phyloP scores from a whole-genome alignment of 306 rosid species.

The Ammopiptanthus mongolicus region DNA sequence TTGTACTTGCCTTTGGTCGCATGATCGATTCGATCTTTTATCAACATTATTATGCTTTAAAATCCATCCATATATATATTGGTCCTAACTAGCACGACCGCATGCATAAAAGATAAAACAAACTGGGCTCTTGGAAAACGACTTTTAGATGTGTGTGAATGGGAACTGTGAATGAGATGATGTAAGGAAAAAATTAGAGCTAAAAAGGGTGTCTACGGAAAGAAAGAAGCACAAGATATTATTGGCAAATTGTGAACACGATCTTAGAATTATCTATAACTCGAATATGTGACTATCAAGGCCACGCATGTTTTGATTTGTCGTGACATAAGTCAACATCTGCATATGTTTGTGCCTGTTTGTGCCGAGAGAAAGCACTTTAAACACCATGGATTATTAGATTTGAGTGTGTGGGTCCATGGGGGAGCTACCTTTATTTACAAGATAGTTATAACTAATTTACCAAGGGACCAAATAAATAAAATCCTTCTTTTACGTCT shows the following conservation, averaged over 20 bases:
- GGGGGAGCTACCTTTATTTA: too few species aligned
- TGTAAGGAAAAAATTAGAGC: not conserved
- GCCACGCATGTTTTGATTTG: conserved; percentile 5
- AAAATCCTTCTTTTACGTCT: too few species aligned
- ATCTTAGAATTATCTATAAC: not conserved
- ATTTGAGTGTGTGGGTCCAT: not conserved
- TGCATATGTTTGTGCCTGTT: not conserved
- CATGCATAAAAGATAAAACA: not conserved
- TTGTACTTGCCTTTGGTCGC: not conserved
- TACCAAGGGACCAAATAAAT: too few species aligned
- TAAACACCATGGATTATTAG: conserved; percentile 6
- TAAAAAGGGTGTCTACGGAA: not conserved
- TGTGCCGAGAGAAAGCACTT: not conserved
- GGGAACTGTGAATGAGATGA: not conserved
- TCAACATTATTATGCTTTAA: not conserved
- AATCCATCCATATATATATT: not conserved
- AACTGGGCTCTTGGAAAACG: not conserved
- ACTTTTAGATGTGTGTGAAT: not conserved
- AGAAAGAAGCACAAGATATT: not conserved
- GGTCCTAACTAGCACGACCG: not conserved
- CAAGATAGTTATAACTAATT: too few species aligned
- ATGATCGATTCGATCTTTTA: not conserved
- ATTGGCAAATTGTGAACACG: conserved; percentile 19
- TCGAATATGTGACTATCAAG: conserved; percentile 9
- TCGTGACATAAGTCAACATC: conserved; percentile 12